Conservation (phyloP, 2,329 filamentous ascomycete species). For the Penicillium frequentans region DNA sequence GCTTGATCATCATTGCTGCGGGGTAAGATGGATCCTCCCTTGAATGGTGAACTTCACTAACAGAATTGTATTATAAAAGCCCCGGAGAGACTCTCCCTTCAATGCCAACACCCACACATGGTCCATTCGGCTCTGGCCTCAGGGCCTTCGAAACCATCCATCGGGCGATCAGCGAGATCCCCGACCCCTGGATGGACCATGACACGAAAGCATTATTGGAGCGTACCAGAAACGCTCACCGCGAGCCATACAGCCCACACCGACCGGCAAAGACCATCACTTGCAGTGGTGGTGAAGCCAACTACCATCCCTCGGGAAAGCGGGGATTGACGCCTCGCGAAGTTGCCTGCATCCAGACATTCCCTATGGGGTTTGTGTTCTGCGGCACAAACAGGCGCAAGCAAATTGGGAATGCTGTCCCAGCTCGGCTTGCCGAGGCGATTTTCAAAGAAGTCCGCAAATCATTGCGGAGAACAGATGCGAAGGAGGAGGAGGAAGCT, state of each 20-base stretch:
- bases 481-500: slow-evolving; percentile 13
- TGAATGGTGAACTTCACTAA: not conserved
- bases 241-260: slow-evolving; percentile 48
- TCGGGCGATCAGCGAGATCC: slow-evolving; percentile 43
- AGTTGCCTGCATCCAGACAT: slow-evolving; percentile 68
- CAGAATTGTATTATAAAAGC: slow-evolving; percentile 33
- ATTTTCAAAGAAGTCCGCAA: slow-evolving; percentile 40
- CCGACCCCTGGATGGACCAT: slow-evolving; percentile 43
- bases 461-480: slow-evolving; percentile 39
- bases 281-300: slow-evolving; percentile 57
- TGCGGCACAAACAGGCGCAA: slow-evolving; percentile 41
- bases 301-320: slow-evolving; percentile 65
- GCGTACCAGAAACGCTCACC: slow-evolving; percentile 27
- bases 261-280: slow-evolving; percentile 62
- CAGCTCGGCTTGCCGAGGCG: slow-evolving; percentile 52
- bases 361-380: slow-evolving; percentile 64
- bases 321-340: slow-evolving; percentile 68
- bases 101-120: slow-evolving; percentile 65
- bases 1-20: slow-evolving; percentile 55
- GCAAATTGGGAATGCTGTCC: slow-evolving; percentile 80
- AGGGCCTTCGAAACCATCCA: slow-evolving; percentile 43
- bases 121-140: slow-evolving; percentile 29
- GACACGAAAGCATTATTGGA: slow-evolving; percentile 31
- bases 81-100: slow-evolving; percentile 69
- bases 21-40: slow-evolving; percentile 41